phyloP scores from a whole-genome alignment of 78 protist species.

The Protostelium mycophagum region DNA sequence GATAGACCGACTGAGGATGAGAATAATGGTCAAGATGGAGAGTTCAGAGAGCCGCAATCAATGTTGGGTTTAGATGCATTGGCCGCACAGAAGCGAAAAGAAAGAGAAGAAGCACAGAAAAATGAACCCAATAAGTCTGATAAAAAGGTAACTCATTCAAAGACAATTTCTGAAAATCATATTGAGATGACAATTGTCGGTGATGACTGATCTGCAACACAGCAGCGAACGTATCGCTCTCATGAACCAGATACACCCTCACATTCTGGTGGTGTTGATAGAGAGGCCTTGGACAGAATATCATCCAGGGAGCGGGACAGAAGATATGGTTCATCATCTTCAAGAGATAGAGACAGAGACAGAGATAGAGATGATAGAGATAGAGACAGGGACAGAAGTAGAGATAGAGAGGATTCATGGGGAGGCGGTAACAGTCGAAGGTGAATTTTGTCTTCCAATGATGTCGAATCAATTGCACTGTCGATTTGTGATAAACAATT shows the following conservation, averaged over 20 bases:
- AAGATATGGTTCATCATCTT: not conserved
- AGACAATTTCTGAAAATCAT: no score
- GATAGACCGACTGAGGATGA: not conserved
- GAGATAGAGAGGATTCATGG: not conserved
- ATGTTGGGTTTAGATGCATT: constrained; percentile 45
- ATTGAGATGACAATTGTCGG: not conserved
- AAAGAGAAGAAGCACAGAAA: constrained; percentile 24
- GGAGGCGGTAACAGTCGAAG: not conserved
- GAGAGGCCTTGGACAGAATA: constrained; percentile 29
- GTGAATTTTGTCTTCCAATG: no score
- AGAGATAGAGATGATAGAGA: constrained; percentile 14
- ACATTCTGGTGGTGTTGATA: constrained; percentile 34
- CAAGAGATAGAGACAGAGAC: constrained; percentile 11
- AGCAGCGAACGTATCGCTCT: constrained; percentile 24
- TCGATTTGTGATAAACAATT: no score
- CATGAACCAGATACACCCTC: constrained; percentile 35
- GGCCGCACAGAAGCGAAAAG: constrained; percentile 46
- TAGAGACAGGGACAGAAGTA: constrained; percentile 3
- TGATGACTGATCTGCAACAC: not conserved
- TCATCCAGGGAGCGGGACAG: not conserved
- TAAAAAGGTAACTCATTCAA: no score
- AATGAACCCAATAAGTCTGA: not conserved
- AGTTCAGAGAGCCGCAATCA: constrained; percentile 5
- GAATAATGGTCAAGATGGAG: not conserved
- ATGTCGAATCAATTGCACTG: no score